Percentiles rank a stretch among this genome's conserved stretches.
Evolutionary conservation across 2,329 filamentous ascomycete genomes (phyloP).

Genomic region (Chaetomiaceae sp.): DNA sequence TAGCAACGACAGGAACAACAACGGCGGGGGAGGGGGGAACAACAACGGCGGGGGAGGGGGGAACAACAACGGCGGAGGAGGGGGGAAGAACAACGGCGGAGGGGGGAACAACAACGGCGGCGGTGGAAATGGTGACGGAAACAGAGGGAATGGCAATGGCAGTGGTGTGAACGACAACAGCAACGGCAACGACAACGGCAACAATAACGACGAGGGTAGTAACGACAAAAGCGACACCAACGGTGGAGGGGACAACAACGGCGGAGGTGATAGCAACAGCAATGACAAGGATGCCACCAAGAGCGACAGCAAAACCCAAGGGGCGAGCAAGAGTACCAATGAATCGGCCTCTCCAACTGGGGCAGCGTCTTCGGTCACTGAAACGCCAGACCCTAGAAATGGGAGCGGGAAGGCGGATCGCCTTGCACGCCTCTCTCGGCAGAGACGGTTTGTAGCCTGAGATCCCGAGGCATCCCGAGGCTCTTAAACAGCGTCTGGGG

Average conservation of each 20-base stretch:
- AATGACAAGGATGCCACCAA: conserved; percentile 2
- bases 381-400: background rate
- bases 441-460: conserved; percentile 5
- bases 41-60: conserved; percentile 4
- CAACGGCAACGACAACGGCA: background rate
- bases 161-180: background rate
- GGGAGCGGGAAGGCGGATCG: conserved; percentile 1
- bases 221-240: background rate
- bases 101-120: conserved; percentile 1
- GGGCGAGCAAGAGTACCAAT: background rate
- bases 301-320: background rate
- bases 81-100: conserved; percentile 2
- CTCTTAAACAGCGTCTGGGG: too few species aligned
- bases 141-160: background rate
- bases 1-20: conserved; percentile 19
- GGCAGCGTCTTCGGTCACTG: background rate
- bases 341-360: too few species aligned
- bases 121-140: background rate
- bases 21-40: conserved; percentile 12
- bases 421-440: conserved; percentile 14
- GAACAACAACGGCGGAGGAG: conserved; percentile 12
- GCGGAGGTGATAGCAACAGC: background rate
- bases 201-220: background rate
- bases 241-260: background rate
- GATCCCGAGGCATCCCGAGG: background rate